A percentile compares a stretch with the other conserved stretches of the same genome.
These are phyloP conservation scores for Thelonectria blattea DNA, from an alignment of 2,329 filamentous ascomycete genomes.

Conservation along the genomic window DNA sequence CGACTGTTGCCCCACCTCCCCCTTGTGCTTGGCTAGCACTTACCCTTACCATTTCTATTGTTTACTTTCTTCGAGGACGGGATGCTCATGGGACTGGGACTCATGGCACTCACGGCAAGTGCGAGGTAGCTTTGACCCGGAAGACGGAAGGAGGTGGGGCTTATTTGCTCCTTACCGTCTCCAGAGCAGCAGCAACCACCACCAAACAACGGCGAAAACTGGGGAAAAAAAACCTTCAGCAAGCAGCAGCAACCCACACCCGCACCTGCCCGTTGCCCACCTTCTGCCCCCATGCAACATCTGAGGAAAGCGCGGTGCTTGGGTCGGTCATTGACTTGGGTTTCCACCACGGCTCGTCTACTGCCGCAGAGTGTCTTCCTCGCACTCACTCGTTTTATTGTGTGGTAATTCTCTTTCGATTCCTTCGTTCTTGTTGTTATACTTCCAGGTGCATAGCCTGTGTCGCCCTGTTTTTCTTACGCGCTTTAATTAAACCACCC, in stretches of 20 bases:
- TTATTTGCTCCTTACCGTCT: constrained; percentile 32
- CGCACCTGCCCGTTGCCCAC: constrained; percentile 6
- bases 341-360: constrained; percentile 7
- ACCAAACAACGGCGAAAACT: background rate
- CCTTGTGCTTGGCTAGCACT: background rate
- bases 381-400: constrained; percentile 7
- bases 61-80: constrained; percentile 29
- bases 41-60: constrained; percentile 22
- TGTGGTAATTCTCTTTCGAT: constrained; percentile 7
- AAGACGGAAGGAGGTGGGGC: constrained; percentile 24
- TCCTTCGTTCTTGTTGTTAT: constrained; percentile 16
- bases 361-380: background rate
- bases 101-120: no score
- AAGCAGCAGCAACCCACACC: constrained; percentile 13
- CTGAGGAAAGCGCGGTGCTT: constrained; percentile 14
- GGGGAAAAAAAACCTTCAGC: constrained; percentile 3
- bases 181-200: constrained; percentile 22
- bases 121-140: background rate
- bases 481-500: constrained; percentile 7
- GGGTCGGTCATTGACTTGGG: constrained; percentile 10
- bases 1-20: background rate
- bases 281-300: constrained; percentile 7
- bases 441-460: background rate
- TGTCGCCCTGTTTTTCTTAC: constrained; percentile 7
- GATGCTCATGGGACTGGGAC: background rate